Evolutionary conservation across 768 basidiomycete species (phyloP).

Genomic region (Leucogyrophana mollusca): DNA sequence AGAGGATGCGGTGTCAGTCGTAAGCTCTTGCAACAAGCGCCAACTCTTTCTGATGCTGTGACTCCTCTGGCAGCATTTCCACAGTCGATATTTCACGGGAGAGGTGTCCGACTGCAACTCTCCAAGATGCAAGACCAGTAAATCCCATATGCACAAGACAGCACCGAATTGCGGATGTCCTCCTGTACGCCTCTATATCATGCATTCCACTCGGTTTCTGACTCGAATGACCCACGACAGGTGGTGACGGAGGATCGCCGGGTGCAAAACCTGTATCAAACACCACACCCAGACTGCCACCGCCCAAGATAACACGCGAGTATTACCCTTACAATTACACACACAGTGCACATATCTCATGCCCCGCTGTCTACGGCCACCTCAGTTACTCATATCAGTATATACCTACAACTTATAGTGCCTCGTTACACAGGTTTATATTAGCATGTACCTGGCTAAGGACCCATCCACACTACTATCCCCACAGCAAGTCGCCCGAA

Average conservation of each 20-base stretch:
- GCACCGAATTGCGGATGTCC: slow-evolving; percentile 32
- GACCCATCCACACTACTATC: background rate
- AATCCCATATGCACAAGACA: slow-evolving; percentile 32
- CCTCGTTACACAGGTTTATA: no score
- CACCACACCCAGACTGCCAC: slow-evolving; percentile 31
- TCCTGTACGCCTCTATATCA: slow-evolving; percentile 15
- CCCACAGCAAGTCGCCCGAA: no score
- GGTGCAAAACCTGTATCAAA: slow-evolving; percentile 36
- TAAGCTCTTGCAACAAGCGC: background rate
- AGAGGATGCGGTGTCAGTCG: slow-evolving; percentile 33
- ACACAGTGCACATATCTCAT: background rate
- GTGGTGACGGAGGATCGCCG: slow-evolving; percentile 34
- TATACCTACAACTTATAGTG: no score
- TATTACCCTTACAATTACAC: background rate
- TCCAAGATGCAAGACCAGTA: slow-evolving; percentile 31
- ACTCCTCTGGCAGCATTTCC: slow-evolving; percentile 34
- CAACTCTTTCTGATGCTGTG: no score
- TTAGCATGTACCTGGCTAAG: background rate
- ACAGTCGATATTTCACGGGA: slow-evolving; percentile 37
- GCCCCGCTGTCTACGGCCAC: background rate
- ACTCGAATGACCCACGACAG: slow-evolving; percentile 4
- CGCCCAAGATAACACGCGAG: slow-evolving; percentile 12
- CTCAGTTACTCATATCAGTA: slow-evolving; percentile 1
- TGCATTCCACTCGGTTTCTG: background rate
- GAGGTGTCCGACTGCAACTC: slow-evolving; percentile 29